Evolutionary conservation across 1,284 basidiomycete species (phyloP), one percentile per base, ranked within the genome.

Genomic region (Malassezia obtusa): DNA sequence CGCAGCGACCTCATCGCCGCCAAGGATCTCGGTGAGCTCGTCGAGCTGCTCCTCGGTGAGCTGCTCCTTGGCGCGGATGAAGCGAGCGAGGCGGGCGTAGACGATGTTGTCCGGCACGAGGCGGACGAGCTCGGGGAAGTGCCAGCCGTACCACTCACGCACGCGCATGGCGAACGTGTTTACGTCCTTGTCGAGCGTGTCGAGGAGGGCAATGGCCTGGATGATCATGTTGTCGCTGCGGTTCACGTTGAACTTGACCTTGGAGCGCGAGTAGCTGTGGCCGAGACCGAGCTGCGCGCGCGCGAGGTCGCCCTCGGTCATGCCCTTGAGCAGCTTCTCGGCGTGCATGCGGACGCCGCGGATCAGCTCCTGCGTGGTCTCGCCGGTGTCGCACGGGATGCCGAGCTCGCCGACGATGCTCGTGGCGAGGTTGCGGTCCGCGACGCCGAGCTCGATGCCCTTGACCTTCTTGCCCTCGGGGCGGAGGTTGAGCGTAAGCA

Each of bases 161-260:
- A 95, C 84, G 49, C 92, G 86, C 92, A 98, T 98, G 24, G 90
- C 86, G 75, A 98, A 96, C 24, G 92, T 84, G 79, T 98, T 98
- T 75, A 98, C 90, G 76, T 98, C 92, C 80, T 96, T 98, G 82
- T 98, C 92, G 73, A 98, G 85, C 73, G 95, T 91, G 79, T 98
- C 92, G 68, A 96, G 87, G 51, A 96, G 84, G 2, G 92, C 87
- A 72, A 98, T 96, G 50, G 92, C 92, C 78, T 98, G 94, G 72
- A 98, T 98, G 79, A 99, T 98, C 92, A 99, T 99, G 80, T 98
- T 99, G 79, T 99, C 92, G 60, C 89, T 85, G 63, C 92, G 82
- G 82, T 98, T 96, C 65, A 96, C 92, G 79, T 98, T 98, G 84
- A 98, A 98, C 77, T 73, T 73, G 67, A 98, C 86, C 76, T 98